Evolutionary conservation across 495 filamentous ascomycete species (phyloP), one percentile per base, ranked within the genome.

Genomic region (Neurospora pannonica): DNA sequence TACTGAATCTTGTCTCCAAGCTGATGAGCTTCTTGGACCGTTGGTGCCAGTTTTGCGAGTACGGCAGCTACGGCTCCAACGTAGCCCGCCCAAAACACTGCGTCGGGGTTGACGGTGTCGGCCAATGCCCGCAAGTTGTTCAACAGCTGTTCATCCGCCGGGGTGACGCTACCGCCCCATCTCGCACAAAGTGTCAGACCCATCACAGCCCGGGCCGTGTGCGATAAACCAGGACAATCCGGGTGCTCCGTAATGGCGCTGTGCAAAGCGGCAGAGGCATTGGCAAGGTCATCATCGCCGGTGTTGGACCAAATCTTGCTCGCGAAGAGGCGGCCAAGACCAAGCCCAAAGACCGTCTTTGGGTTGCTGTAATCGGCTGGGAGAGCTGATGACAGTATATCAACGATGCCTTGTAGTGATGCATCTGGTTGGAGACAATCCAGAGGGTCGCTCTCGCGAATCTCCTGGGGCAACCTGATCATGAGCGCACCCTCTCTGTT

Each of bases 401-500:
- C 71, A 60, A 88, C 74, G 81, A 90, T 54, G 74, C 83, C 76
- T 31, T 86, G 74, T 8, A 93, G 73, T 24, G 89, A 78, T 43
- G 69, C 54, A 5, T 21, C 17, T 3, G 19, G 34, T 31, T 75
- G 71, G 10, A 86, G 82, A 2, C 82, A 80, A 3, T 88, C 78
- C 17, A 97, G 78, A 2, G 95, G 93, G 79, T 91, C 84, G 77
- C 87, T 85, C 42, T 89, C 86, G 71, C 91, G 88, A 19, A 92
- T 80, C 4, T 83, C 77, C 8, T 81, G 73, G 0, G 89, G 86
- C 19, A 97, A 86, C 72, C 86, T 89, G 80, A 90, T 86, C 82
- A 91, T 94, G 36, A 97, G 81, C 2, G 90, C 87, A 0, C 95
- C 95, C 81, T 97, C 95, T 36, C 94, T 87, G 67, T 97, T 93